These are phyloP conservation scores for Tolypocladium sp. DNA, from an alignment of 2,329 filamentous ascomycete genomes.

Conservation along the genomic window DNA sequence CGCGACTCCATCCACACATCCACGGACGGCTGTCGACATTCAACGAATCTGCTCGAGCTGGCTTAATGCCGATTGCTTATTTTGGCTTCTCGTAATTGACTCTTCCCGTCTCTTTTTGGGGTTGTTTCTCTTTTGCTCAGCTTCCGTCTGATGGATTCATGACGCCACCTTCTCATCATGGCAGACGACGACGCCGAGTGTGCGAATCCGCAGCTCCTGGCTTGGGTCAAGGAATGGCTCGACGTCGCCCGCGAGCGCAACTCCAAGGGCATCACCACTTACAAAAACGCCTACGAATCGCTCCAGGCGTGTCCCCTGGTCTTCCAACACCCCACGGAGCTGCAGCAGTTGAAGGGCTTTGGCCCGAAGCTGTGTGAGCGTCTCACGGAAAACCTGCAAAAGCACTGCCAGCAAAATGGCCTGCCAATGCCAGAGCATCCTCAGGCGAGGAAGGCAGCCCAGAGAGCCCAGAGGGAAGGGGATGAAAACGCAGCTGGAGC, in stretches of 20 bases:
- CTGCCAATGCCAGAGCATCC: slow-evolving; percentile 57
- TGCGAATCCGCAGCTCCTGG: slow-evolving; percentile 61
- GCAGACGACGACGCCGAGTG: slow-evolving; percentile 29
- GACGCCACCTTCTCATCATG: not conserved
- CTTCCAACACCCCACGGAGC: slow-evolving; percentile 65
- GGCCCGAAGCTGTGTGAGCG: slow-evolving; percentile 63
- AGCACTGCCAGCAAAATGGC: slow-evolving; percentile 57
- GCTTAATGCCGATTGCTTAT: not conserved
- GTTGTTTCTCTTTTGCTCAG: not conserved
- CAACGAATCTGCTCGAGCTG: not conserved
- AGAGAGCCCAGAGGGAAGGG: slow-evolving; percentile 18
- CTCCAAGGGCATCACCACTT: slow-evolving; percentile 61
- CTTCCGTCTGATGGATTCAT: not conserved
- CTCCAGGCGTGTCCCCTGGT: slow-evolving; percentile 64
- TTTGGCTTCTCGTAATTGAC: not conserved
- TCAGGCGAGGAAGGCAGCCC: slow-evolving; percentile 29
- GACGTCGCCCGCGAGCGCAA: slow-evolving; percentile 60
- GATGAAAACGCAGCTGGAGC: slow-evolving; percentile 24
- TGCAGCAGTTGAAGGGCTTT: slow-evolving; percentile 64
- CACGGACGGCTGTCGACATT: not conserved
- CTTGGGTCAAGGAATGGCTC: slow-evolving; percentile 71
- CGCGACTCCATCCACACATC: not conserved
- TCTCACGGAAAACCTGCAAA: slow-evolving; percentile 51
- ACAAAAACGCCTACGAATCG: slow-evolving; percentile 68
- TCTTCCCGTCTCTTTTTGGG: not conserved